phyloP scores from a whole-genome alignment of 768 basidiomycete species.

The Tephrocybe sp. region DNA sequence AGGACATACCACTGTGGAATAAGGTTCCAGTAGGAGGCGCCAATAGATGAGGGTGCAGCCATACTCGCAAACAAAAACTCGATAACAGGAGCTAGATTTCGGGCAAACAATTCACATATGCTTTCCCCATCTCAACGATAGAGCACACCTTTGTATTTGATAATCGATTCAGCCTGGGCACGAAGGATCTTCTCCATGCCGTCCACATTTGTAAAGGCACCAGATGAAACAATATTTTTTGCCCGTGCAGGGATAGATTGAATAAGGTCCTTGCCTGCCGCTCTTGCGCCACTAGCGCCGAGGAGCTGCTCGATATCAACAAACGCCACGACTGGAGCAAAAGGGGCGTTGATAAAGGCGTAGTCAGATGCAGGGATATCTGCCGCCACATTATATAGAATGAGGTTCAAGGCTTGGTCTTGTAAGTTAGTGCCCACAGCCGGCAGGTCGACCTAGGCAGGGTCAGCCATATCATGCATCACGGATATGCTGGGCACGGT shows the following conservation, averaged over 20 bases:
- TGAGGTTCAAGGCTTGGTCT: constrained; percentile 12
- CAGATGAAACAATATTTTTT: constrained; percentile 13
- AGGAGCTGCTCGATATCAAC: constrained; percentile 13
- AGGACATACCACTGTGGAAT: constrained; percentile 14
- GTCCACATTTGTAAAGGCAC: constrained; percentile 11
- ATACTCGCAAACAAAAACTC: constrained; percentile 9
- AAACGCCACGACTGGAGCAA: constrained; percentile 5
- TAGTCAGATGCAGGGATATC: constrained; percentile 1
- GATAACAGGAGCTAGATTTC: constrained; percentile 13
- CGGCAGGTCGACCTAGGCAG: constrained; percentile 11
- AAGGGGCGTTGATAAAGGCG: constrained; percentile 8
- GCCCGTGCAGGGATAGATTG: constrained; percentile 5
- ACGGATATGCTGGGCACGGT: too few relatives aligned
- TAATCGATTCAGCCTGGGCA: constrained; percentile 11
- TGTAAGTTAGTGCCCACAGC: constrained; percentile 18
- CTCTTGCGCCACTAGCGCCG: background rate
- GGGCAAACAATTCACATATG: background rate
- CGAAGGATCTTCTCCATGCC: constrained; percentile 12
- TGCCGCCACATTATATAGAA: background rate
- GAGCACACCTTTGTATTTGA: constrained; percentile 7
- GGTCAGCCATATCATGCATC: too few relatives aligned
- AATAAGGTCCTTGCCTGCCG: background rate
- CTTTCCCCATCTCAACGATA: too few relatives aligned
- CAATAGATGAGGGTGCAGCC: background rate
- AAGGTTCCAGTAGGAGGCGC: constrained; percentile 12